Conservation (phyloP, 371 early-diverging fungal species). For the Syncephalis fuscata region DNA sequence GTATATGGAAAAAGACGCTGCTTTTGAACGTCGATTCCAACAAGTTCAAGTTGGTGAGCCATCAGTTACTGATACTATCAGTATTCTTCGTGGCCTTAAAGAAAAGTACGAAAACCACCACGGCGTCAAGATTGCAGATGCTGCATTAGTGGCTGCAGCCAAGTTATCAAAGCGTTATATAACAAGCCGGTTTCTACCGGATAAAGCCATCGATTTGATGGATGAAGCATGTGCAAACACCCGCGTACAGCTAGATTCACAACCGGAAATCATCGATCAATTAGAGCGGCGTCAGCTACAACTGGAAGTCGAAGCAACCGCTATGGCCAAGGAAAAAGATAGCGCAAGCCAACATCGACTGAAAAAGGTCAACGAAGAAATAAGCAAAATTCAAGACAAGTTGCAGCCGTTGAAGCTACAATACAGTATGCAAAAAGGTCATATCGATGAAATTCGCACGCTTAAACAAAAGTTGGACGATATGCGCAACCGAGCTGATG, state of each 20-base stretch:
- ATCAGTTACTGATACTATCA: constrained; percentile 59
- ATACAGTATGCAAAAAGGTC: constrained; percentile 69
- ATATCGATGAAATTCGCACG: constrained; percentile 72
- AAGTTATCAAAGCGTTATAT: constrained; percentile 65
- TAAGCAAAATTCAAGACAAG: constrained; percentile 64
- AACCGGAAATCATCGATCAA: constrained; percentile 89
- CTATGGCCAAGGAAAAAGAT: constrained; percentile 84
- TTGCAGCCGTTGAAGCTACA: constrained; percentile 74
- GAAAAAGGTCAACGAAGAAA: constrained; percentile 61
- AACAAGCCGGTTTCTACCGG: constrained; percentile 55
- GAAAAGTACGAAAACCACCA: constrained; percentile 73
- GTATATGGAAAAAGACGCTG: constrained; percentile 71
- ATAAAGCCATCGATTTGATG: constrained; percentile 78
- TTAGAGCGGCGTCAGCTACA: constrained; percentile 74
- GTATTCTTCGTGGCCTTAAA: constrained; percentile 72
- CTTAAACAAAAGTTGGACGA: constrained; percentile 78
- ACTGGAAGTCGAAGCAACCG: constrained; percentile 89
- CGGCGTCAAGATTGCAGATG: constrained; percentile 70
- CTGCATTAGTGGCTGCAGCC: constrained; percentile 65
- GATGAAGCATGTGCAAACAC: constrained; percentile 93
- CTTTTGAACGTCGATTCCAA: constrained; percentile 83
- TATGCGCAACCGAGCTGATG: constrained; percentile 62
- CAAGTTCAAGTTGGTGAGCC: constrained; percentile 72
- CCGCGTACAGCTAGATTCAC: constrained; percentile 87
- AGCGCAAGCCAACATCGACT: constrained; percentile 62